Evolutionary conservation across 768 basidiomycete species (phyloP).

Genomic region (Hygrophoropsis aurantiaca): DNA sequence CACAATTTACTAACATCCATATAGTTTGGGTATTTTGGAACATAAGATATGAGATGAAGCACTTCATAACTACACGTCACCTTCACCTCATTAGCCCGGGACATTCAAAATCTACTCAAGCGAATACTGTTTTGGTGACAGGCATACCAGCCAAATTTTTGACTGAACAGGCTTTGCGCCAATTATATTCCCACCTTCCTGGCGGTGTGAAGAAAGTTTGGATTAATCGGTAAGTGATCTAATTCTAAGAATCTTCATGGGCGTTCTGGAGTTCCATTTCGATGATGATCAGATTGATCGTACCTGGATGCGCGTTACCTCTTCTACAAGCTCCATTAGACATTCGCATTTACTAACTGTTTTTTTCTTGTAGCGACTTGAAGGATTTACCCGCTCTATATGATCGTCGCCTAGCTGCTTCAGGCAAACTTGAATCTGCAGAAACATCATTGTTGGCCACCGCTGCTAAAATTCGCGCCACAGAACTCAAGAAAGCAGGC

Average conservation of each 20-base stretch:
- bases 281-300: background rate
- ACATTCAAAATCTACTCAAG: conserved; percentile 79
- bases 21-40: conserved; percentile 85
- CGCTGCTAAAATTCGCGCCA: conserved; percentile 68
- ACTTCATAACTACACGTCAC: conserved; percentile 81
- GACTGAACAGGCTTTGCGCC: conserved; percentile 60
- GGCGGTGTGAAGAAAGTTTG: conserved; percentile 91
- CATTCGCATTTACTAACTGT: background rate
- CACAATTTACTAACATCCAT: background rate
- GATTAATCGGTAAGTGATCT: conserved; percentile 72
- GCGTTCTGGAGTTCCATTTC: conserved; percentile 1
- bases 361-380: conserved; percentile 54
- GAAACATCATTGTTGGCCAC: conserved; percentile 77
- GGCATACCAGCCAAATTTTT: conserved; percentile 83
- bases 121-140: conserved; percentile 87
- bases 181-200: conserved; percentile 79
- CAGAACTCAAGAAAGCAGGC: conserved; percentile 48
- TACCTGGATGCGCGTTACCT: too few species aligned
- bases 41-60: conserved; percentile 74
- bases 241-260: too few species aligned
- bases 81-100: conserved; percentile 71
- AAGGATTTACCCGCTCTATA: conserved; percentile 85
- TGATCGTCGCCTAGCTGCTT: conserved; percentile 71
- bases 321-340: too few species aligned
- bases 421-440: conserved; percentile 80